Evolutionary conservation across 176 grass and related monocot species (phyloP), one percentile per base, ranked within the genome.

Genomic region (Cenchrus americanus): DNA sequence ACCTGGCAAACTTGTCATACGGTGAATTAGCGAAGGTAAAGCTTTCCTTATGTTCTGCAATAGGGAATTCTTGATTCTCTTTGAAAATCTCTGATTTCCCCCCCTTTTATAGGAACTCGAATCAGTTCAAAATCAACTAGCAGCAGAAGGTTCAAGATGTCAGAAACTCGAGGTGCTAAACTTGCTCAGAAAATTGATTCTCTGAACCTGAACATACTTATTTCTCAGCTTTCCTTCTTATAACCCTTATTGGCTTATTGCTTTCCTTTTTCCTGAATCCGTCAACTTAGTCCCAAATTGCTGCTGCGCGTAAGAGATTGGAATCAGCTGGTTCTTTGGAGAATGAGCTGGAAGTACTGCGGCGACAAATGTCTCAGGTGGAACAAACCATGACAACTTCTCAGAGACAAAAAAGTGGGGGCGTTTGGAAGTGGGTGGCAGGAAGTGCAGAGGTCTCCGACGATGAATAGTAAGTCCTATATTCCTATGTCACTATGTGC

Each of bases 341-440:
- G 61, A 82, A 86, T 66, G 89, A 95, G 76, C 69, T 92, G 26
- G 87, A 94, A 87, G 63, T 79, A 55, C 46, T 98, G 75, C 86
- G 71, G 37, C 86, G 68, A 79, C 84, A 98, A 80, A 94, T 94
- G 74, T 92, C 93, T 78, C 89, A 89, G 87, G 82, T 78, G n/a
- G 89, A 94, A 43, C 86, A 87, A 93, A 93, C 89, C 67, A 86
- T 94, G 64, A 11, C 62, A 60, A 66, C 80, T 78, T 55, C 77
- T 83, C 93, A 94, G 37, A 87, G 79, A 40, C 83, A 88, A 75
- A 89, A 67, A 84, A 94, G 93, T 53, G 85, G 96, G 19, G 92
- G 95, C 47, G 91, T 98, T 34, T 95, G 93, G 96, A 88, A 98
- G 69, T 98, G 93, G 96, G 82, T 94, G 87, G 82, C 90, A 51